These are phyloP conservation scores for Globisporangium radiosum DNA, from an alignment of 352 stramenopile genomes.

Conservation along the genomic window DNA sequence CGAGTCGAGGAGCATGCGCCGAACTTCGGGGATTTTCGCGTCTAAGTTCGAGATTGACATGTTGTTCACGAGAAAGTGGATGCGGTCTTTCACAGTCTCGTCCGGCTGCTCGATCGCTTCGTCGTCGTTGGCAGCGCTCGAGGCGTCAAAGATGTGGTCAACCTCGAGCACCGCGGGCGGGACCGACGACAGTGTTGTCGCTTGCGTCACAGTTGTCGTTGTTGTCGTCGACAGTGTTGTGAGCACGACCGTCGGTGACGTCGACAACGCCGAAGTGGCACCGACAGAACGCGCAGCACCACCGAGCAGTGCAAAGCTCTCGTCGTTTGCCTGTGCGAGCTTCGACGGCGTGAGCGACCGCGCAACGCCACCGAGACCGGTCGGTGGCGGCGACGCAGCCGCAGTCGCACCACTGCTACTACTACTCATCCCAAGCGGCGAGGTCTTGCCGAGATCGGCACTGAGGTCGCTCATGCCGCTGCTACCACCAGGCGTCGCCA, in stretches of 20 bases:
- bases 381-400: slow-evolving; percentile 12
- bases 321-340: slow-evolving; percentile 12
- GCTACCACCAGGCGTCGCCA: background rate
- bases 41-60: slow-evolving; percentile 97
- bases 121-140: slow-evolving; percentile 50
- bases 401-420: slow-evolving; percentile 18
- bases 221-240: background rate
- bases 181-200: slow-evolving; percentile 16
- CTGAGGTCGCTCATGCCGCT: slow-evolving; percentile 1
- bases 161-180: slow-evolving; percentile 58
- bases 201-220: slow-evolving; percentile 18
- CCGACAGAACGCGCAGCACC: slow-evolving; percentile 3
- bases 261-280: slow-evolving; percentile 23
- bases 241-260: slow-evolving; percentile 30
- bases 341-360: slow-evolving; percentile 17
- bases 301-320: slow-evolving; percentile 6
- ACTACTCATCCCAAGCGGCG: slow-evolving; percentile 16
- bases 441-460: slow-evolving; percentile 12
- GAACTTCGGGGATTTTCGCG: slow-evolving; percentile 94
- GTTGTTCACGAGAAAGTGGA: slow-evolving; percentile 99
- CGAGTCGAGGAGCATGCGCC: slow-evolving; percentile 89
- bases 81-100: slow-evolving; percentile 90
- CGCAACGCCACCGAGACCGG: slow-evolving; percentile 1
- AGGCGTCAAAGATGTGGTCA: slow-evolving; percentile 81
- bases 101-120: slow-evolving; percentile 67